Base-by-base conservation (phyloP, 169 alveolate species). In the Ichthyophthirius multifiliis region DNA sequence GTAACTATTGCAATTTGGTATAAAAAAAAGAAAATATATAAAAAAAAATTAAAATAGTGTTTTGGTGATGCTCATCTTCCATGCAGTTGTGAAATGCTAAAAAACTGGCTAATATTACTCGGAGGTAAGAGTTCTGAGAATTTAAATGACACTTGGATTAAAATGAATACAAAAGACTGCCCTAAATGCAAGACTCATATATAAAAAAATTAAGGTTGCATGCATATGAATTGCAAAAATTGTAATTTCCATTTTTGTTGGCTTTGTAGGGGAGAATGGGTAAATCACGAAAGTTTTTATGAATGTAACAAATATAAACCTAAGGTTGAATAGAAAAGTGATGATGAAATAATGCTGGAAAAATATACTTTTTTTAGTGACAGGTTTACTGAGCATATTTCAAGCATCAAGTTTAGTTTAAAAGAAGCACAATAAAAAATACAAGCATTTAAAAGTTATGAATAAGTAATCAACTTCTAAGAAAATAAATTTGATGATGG, bases 181-280 rank as follows among this genome's bases (percentile, higher is more conserved):
- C 71, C 71, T 10, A 55, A 10, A 55, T 55, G 71, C 4, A 55
- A 55, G 9, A 39, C 31, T 6, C 18, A 27, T 5, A 55, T 55
- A 20, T 34, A 55, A 55, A 55, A 55, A n/a, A 55, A 55, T 27
- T 23, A 55, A 23, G 71, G 71, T 55, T 55, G 71, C 16, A 55
- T 55, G 71, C 71, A 55, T 18, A 55, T 55, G 71, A 55, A 55
- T 55, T 55, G 71, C 18, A 55, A 55, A 55, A 55, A 55, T 55
- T 55, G 71, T 27, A 55, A 55, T 55, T 55, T 55, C 39, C 71
- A 55, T 27, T 55, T 55, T 27, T 55, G 71, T 27, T 55, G 71
- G 71, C 16, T 55, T 10, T 55, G 71, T 23, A 27, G 23, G 31
- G 71, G 71, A 0, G 71, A 55, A 7, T 55, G 31, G 23, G 71